These are phyloP conservation scores for Botrytis fragariae DNA, from an alignment of 2,329 filamentous ascomycete genomes.

Conservation along the genomic window DNA sequence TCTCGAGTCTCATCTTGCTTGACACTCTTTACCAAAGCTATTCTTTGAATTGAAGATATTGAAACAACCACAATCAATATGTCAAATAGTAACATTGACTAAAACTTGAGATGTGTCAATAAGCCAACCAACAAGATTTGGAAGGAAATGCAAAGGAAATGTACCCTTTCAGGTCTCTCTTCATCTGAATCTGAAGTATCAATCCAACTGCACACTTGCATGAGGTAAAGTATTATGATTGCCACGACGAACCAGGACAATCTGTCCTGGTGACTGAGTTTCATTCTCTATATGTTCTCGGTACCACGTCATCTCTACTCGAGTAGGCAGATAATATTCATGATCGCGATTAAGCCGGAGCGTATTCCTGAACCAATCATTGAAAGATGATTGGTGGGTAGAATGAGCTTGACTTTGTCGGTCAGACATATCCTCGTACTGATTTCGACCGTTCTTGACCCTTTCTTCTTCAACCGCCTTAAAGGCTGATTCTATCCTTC, in stretches of 20 bases:
- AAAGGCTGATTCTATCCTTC: background rate
- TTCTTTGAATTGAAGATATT: background rate
- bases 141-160: background rate
- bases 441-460: background rate
- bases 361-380: slow-evolving; percentile 77
- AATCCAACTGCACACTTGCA: slow-evolving; percentile 10
- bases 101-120: background rate
- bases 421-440: slow-evolving; percentile 34
- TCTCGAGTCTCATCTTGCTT: background rate
- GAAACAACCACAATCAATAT: background rate
- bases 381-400: slow-evolving; percentile 81
- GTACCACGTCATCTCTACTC: slow-evolving; percentile 63
- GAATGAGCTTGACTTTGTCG: slow-evolving; percentile 90
- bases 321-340: slow-evolving; percentile 65
- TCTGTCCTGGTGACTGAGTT: slow-evolving; percentile 57
- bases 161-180: background rate
- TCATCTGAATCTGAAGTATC: background rate
- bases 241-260: slow-evolving; percentile 38
- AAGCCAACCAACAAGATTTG: background rate
- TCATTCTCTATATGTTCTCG: slow-evolving; percentile 68
- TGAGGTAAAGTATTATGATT: slow-evolving; percentile 24
- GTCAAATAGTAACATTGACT: background rate
- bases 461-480: background rate
- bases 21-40: background rate
- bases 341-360: slow-evolving; percentile 99